Evolutionary conservation across 2,329 filamentous ascomycete species (phyloP).

Genomic region (Beauveria medogensis): DNA sequence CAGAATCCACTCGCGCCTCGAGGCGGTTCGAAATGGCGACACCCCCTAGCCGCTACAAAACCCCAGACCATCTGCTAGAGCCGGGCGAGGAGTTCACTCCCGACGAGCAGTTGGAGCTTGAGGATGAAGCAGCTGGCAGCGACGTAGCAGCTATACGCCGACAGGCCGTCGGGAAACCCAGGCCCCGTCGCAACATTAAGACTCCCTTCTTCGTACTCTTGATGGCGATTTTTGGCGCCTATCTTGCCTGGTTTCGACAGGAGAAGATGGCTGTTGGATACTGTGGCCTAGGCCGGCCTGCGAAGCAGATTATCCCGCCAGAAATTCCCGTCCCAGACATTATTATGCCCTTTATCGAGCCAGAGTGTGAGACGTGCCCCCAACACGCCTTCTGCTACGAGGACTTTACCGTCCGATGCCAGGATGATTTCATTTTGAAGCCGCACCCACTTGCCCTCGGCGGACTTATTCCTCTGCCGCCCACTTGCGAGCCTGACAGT

Average conservation of each 20-base stretch:
- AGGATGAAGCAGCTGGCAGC: slow-evolving; percentile 54
- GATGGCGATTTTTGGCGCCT: slow-evolving; percentile 59
- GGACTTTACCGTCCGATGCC: slow-evolving; percentile 70
- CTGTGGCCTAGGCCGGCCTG: slow-evolving; percentile 71
- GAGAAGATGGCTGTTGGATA: slow-evolving; percentile 97
- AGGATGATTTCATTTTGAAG: slow-evolving; percentile 78
- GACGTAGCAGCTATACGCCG: slow-evolving; percentile 37
- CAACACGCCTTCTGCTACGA: slow-evolving; percentile 81
- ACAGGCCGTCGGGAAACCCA: slow-evolving; percentile 28
- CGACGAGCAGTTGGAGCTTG: slow-evolving; percentile 75
- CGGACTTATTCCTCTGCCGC: slow-evolving; percentile 74
- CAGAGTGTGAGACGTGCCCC: slow-evolving; percentile 84
- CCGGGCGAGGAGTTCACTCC: slow-evolving; percentile 89
- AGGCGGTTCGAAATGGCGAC: slow-evolving; percentile 50
- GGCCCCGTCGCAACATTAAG: slow-evolving; percentile 41
- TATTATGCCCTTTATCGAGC: slow-evolving; percentile 60
- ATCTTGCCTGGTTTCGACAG: slow-evolving; percentile 79
- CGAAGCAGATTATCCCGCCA: slow-evolving; percentile 40
- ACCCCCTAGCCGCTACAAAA: slow-evolving; percentile 27
- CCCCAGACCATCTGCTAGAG: slow-evolving; percentile 41
- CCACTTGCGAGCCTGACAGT: slow-evolving; percentile 90
- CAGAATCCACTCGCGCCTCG: slow-evolving; percentile 28
- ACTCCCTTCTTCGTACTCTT: slow-evolving; percentile 66
- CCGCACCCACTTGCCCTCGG: slow-evolving; percentile 76
- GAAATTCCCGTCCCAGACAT: slow-evolving; percentile 59